A percentile compares a stretch with the other conserved stretches of the same genome.
phyloP scores from a whole-genome alignment of 208 protist genomes.

The Crithidia fasciculata region DNA sequence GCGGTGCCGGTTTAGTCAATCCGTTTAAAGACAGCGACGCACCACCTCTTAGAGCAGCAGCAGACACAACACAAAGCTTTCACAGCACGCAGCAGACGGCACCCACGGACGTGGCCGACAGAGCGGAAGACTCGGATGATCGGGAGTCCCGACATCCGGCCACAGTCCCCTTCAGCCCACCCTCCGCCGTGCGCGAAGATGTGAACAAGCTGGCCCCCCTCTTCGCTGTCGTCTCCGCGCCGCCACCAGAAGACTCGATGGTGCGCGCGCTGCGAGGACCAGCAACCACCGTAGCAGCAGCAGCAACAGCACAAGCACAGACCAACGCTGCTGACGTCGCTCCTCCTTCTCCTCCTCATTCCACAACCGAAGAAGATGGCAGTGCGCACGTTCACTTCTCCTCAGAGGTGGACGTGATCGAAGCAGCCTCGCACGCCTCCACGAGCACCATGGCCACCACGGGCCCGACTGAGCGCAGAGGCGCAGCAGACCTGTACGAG shows the following conservation, averaged over 20 bases:
- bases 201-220: no score
- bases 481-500: neutral
- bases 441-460: neutral
- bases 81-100: neutral
- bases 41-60: neutral
- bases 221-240: neutral
- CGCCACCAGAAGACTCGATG: neutral
- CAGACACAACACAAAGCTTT: neutral
- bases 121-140: neutral
- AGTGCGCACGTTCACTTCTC: conserved; percentile 20
- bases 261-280: neutral
- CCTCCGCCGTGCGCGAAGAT: no score
- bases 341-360: neutral
- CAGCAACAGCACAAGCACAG: neutral
- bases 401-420: conserved; percentile 13
- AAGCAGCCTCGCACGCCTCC: conserved; percentile 3
- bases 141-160: no score
- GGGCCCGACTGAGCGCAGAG: neutral
- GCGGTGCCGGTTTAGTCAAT: no score
- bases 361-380: neutral
- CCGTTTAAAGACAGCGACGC: neutral
- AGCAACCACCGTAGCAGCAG: conserved; percentile 2
- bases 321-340: neutral
- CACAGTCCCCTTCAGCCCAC: no score
- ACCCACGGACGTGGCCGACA: neutral